phyloP scores from a whole-genome alignment of 1,139 yeast species.

The Williopsis jadinii region DNA sequence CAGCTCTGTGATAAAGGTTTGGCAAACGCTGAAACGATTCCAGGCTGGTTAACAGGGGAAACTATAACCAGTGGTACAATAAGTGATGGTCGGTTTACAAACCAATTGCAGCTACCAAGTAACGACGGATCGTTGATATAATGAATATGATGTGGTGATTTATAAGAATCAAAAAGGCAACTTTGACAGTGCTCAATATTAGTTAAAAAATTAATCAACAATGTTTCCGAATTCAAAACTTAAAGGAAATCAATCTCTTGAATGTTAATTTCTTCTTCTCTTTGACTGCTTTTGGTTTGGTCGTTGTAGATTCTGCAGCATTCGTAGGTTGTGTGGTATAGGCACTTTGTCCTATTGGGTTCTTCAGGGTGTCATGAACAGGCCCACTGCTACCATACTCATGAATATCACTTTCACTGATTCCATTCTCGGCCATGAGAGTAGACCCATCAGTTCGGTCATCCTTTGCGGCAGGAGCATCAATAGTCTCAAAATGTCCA shows the following conservation, averaged over 20 bases:
- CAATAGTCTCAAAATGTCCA: too few relatives aligned
- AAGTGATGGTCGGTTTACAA: slow-evolving; percentile 30
- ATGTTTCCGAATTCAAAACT: not conserved
- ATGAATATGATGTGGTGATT: not conserved
- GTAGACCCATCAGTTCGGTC: too few relatives aligned
- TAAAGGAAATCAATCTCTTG: not conserved
- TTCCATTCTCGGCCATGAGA: too few relatives aligned
- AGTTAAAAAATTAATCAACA: not conserved
- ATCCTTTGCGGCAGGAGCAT: too few relatives aligned
- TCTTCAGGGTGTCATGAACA: too few relatives aligned
- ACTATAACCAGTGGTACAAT: slow-evolving; percentile 50
- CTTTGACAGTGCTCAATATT: too few relatives aligned
- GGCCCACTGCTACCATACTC: too few relatives aligned
- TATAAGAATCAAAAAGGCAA: too few relatives aligned
- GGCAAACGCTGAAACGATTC: slow-evolving; percentile 49
- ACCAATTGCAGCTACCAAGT: not conserved
- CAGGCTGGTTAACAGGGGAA: slow-evolving; percentile 80
- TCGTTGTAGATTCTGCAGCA: not conserved
- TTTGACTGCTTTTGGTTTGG: not conserved
- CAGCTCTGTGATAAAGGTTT: slow-evolving; percentile 53
- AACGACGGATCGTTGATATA: slow-evolving; percentile 2
- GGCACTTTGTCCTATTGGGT: too few relatives aligned
- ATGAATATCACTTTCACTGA: too few relatives aligned
- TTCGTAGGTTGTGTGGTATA: too few relatives aligned
- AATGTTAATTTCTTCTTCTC: slow-evolving; percentile 1